Evolutionary conservation across 1,284 basidiomycete genomes (phyloP).

Genomic region (Apiotrichum akiyoshidainum): DNA sequence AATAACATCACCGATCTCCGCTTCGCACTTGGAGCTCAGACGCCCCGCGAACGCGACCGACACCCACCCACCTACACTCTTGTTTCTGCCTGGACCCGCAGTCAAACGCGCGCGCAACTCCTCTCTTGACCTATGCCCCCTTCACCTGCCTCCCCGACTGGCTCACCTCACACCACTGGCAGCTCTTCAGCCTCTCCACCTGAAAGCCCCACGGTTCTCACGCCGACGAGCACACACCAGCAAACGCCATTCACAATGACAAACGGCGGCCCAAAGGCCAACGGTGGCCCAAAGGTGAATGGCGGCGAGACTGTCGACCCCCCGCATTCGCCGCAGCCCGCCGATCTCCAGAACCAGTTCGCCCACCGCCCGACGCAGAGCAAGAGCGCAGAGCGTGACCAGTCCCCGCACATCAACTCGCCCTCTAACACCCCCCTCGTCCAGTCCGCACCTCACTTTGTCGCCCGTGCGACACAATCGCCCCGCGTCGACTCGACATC

Average conservation of each 20-base stretch:
- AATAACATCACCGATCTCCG: no score
- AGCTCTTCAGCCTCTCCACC: constrained; percentile 17
- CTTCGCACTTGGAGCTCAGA: no score
- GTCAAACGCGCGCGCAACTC: no score
- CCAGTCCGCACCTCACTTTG: background rate
- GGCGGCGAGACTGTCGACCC: background rate
- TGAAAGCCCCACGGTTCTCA: constrained; percentile 15
- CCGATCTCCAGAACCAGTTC: no score
- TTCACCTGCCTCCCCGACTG: constrained; percentile 1
- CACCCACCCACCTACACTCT: no score
- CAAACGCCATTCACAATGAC: background rate
- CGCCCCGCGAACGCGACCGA: no score
- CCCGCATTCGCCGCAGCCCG: background rate
- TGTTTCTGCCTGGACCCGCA: no score
- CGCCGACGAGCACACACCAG: background rate
- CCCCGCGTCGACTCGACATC: background rate
- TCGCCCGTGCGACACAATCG: background rate
- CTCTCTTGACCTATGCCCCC: background rate
- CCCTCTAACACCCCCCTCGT: background rate
- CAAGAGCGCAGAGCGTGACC: background rate
- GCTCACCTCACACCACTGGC: background rate
- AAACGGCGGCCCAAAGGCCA: background rate
- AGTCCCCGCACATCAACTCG: background rate
- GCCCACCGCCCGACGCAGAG: no score
- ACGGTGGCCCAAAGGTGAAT: background rate